Conservation (phyloP, 768 basidiomycete genomes). For the Neoboletus magnificus region DNA sequence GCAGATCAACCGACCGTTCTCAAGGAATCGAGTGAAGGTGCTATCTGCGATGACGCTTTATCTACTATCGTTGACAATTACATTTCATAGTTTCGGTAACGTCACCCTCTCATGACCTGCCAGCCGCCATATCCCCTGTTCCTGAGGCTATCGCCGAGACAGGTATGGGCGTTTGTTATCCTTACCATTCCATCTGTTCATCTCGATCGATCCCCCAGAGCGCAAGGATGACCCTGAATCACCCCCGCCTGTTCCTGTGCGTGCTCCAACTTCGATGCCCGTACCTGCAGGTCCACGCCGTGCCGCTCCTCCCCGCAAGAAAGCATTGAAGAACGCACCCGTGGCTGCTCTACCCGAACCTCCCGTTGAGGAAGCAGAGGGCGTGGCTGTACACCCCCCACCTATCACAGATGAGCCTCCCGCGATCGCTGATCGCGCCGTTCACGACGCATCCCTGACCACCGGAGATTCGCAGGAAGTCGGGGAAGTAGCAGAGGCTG, state of each 20-base stretch:
- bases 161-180: constrained; percentile 13
- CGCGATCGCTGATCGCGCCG: not conserved
- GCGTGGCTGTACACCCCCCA: not conserved
- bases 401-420: constrained; percentile 4
- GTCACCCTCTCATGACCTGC: constrained; percentile 14
- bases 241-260: constrained; percentile 31
- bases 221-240: constrained; percentile 26
- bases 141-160: constrained; percentile 8
- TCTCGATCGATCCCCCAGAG: constrained; percentile 13
- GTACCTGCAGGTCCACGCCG: constrained; percentile 71
- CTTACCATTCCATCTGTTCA: constrained; percentile 6
- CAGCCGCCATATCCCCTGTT: not conserved
- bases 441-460: constrained; percentile 1
- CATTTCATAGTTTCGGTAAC: constrained; percentile 9
- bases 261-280: constrained; percentile 60
- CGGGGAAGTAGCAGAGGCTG: not conserved
- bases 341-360: constrained; percentile 29
- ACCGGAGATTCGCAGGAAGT: constrained; percentile 14
- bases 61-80: constrained; percentile 5
- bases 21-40: constrained; percentile 22
- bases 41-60: not conserved
- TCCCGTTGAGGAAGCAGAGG: constrained; percentile 18
- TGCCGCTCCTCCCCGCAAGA: constrained; percentile 71
- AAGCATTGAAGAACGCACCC: constrained; percentile 51
- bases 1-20: constrained; percentile 3